Evolutionary conservation across 768 basidiomycete genomes (phyloP).

Genomic region (Mycena metata): DNA sequence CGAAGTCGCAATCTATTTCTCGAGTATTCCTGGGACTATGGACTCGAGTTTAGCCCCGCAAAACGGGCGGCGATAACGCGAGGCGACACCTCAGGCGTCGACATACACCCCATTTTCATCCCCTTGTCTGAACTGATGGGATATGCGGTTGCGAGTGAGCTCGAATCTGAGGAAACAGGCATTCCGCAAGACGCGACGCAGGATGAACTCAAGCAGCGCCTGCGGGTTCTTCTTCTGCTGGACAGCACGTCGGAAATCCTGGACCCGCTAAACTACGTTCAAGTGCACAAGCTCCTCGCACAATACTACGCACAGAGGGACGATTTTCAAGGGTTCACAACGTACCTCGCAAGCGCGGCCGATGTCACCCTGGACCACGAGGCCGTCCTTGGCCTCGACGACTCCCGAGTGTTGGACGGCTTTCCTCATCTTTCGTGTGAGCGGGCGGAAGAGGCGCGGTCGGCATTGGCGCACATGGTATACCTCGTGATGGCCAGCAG

Average conservation of each 20-base stretch:
- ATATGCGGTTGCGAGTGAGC: conserved; percentile 5
- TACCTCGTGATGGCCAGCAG: neutral
- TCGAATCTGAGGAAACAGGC: neutral
- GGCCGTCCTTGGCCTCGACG: neutral
- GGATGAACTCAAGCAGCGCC: neutral
- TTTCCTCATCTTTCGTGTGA: neutral
- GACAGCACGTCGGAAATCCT: no score
- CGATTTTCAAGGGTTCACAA: no score
- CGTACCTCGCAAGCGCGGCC: no score
- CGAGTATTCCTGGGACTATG: conserved; percentile 17
- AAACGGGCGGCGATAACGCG: conserved; percentile 20
- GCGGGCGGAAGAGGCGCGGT: neutral
- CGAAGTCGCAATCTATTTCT: conserved; percentile 23
- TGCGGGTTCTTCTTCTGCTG: neutral
- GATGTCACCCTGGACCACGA: no score
- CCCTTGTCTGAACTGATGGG: conserved; percentile 20
- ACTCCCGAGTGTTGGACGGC: neutral
- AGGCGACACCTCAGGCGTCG: conserved; percentile 3
- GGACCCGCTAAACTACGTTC: no score
- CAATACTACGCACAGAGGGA: no score
- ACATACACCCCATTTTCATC: conserved; percentile 19
- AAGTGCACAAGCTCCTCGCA: no score
- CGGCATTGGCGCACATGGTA: neutral
- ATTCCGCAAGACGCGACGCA: neutral
- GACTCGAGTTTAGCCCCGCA: conserved; percentile 2